Evolutionary conservation across 75 land plant species (phyloP).

Genomic region (Gnetum montanum): DNA sequence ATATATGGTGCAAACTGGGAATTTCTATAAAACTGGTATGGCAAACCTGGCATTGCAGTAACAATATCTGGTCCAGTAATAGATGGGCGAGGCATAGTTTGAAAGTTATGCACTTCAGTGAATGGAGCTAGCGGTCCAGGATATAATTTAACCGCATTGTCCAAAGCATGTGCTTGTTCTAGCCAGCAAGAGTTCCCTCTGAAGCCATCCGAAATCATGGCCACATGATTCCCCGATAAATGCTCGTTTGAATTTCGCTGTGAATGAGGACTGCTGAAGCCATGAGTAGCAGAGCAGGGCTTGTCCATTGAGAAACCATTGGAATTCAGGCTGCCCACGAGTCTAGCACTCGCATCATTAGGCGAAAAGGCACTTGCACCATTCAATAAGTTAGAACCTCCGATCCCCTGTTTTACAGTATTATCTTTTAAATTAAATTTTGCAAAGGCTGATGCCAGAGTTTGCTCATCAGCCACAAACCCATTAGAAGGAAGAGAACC

Average conservation of each 20-base stretch:
- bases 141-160: neutral
- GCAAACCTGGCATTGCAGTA: conserved; percentile 1
- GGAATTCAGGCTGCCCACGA: conserved; percentile 9
- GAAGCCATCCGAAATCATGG: neutral
- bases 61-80: conserved; percentile 7
- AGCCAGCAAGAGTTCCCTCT: no score
- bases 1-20: conserved; percentile 1
- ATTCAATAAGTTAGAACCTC: conserved; percentile 1
- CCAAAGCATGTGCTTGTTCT: neutral
- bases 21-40: neutral
- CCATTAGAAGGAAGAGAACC: conserved; percentile 1
- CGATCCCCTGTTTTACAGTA: neutral
- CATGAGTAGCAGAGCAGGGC: neutral
- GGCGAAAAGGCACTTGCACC: conserved; percentile 3
- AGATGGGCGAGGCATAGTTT: conserved; percentile 4
- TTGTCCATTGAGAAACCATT: conserved; percentile 1
- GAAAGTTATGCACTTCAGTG: conserved; percentile 10
- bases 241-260: neutral
- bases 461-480: conserved; percentile 8
- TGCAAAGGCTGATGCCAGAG: conserved; percentile 26
- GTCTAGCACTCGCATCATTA: neutral
- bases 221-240: conserved; percentile 4
- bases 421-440: conserved; percentile 15
- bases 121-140: neutral
- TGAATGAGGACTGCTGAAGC: conserved; percentile 4